A percentile compares a stretch with the other conserved stretches of the same genome.
phyloP scores from a whole-genome alignment of 2,329 filamentous ascomycete genomes.

The Scorias spongiosa region DNA sequence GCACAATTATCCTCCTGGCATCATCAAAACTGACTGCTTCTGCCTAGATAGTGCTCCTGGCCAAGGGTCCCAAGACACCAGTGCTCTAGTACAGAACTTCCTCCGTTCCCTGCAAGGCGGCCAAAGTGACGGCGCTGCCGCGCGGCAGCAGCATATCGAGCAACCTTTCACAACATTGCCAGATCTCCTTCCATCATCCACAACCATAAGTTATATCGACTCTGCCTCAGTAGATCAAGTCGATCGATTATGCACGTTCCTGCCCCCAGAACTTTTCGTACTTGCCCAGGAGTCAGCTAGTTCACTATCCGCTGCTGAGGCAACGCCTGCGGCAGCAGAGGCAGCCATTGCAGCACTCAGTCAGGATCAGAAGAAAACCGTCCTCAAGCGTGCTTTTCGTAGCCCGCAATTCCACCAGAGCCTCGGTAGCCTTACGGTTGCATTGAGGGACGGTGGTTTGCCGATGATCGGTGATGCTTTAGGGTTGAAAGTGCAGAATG shows the following conservation, averaged over 20 bases:
- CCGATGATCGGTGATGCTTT: conserved; percentile 82
- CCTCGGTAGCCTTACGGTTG: conserved; percentile 68
- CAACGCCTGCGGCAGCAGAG: conserved; percentile 43
- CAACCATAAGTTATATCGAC: conserved; percentile 64
- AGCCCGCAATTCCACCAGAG: conserved; percentile 88
- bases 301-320: conserved; percentile 50
- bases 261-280: conserved; percentile 66
- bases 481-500: conserved; percentile 63
- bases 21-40: neutral
- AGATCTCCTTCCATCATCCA: conserved; percentile 65
- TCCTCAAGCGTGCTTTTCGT: conserved; percentile 67
- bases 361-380: conserved; percentile 59
- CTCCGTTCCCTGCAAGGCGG: conserved; percentile 58
- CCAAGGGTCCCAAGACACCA: conserved; percentile 41
- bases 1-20: neutral
- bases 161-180: conserved; percentile 68
- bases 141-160: conserved; percentile 34
- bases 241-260: conserved; percentile 58
- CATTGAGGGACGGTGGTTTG: conserved; percentile 76
- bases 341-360: conserved; percentile 61
- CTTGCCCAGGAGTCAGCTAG: conserved; percentile 51
- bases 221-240: conserved; percentile 48
- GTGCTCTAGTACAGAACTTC: conserved; percentile 72
- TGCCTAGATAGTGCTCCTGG: neutral
- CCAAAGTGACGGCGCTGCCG: conserved; percentile 21